phyloP scores from a whole-genome alignment of 2,329 filamentous ascomycete species.

The Phoma sp. region DNA sequence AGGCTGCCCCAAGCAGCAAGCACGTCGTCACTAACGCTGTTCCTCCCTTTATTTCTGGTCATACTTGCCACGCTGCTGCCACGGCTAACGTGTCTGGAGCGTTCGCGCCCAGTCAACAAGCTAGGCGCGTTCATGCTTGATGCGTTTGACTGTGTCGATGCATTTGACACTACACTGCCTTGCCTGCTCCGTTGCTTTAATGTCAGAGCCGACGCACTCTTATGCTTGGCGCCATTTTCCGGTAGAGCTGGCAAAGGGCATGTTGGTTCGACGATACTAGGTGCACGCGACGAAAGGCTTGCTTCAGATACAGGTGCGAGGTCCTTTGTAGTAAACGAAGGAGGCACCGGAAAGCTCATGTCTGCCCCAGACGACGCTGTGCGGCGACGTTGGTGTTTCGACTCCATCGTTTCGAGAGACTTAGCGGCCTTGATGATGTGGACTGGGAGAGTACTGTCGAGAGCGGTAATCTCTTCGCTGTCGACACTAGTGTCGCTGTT shows the following conservation, averaged over 20 bases:
- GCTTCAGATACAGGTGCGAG: slow-evolving; percentile 33
- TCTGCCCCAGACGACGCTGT: slow-evolving; percentile 46
- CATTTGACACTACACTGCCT: slow-evolving; percentile 30
- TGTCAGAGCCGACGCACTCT: slow-evolving; percentile 1
- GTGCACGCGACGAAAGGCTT: slow-evolving; percentile 26
- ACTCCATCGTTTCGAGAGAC: slow-evolving; percentile 17
- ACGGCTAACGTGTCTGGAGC: slow-evolving; percentile 27
- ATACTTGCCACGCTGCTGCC: slow-evolving; percentile 36
- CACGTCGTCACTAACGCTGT: slow-evolving; percentile 56
- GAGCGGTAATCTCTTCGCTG: slow-evolving; percentile 35
- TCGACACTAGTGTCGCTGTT: slow-evolving; percentile 46
- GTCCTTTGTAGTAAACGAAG: slow-evolving; percentile 21
- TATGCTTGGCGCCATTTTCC: slow-evolving; percentile 2
- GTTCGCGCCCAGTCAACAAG: slow-evolving; percentile 8
- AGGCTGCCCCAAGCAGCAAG: slow-evolving; percentile 57
- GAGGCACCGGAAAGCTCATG: slow-evolving; percentile 31
- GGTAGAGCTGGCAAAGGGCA: not conserved
- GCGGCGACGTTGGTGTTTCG: slow-evolving; percentile 39
- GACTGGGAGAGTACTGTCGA: slow-evolving; percentile 30
- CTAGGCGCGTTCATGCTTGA: slow-evolving; percentile 14
- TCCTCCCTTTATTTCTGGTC: slow-evolving; percentile 27
- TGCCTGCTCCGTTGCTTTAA: slow-evolving; percentile 25
- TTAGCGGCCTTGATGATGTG: slow-evolving; percentile 33
- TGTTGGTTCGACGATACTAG: slow-evolving; percentile 31
- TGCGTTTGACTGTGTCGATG: slow-evolving; percentile 11